Conservation (phyloP, 768 basidiomycete species). For the Tubosaeta brunneosetosa region DNA sequence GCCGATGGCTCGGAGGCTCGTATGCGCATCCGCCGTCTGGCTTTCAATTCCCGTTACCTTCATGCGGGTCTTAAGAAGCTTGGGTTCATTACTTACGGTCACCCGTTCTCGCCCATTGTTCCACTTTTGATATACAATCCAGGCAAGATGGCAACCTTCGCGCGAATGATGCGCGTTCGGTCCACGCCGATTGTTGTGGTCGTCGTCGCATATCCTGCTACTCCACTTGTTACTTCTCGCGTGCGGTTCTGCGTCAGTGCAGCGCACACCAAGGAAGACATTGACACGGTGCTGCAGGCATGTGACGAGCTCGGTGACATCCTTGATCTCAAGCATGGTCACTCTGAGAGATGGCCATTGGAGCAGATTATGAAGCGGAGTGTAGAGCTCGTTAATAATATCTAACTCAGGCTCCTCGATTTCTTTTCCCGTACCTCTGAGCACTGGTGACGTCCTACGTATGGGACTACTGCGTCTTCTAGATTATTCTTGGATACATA, state of each 20-base stretch:
- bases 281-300: slow-evolving; percentile 79
- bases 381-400: slow-evolving; percentile 60
- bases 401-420: slow-evolving; percentile 10
- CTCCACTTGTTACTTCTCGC: slow-evolving; percentile 80
- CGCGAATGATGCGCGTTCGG: slow-evolving; percentile 76
- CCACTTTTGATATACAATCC: slow-evolving; percentile 90
- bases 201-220: slow-evolving; percentile 88
- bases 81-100: slow-evolving; percentile 96
- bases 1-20: slow-evolving; percentile 82
- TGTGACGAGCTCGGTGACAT: slow-evolving; percentile 90
- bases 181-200: slow-evolving; percentile 82
- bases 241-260: slow-evolving; percentile 94
- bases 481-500: slow-evolving; percentile 23
- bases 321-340: slow-evolving; percentile 83
- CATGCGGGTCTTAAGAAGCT: slow-evolving; percentile 80
- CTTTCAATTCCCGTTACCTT: slow-evolving; percentile 95
- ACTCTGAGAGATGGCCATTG: slow-evolving; percentile 67
- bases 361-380: slow-evolving; percentile 70
- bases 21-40: slow-evolving; percentile 77
- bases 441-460: background rate
- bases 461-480: slow-evolving; percentile 2
- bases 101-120: slow-evolving; percentile 87
- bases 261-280: slow-evolving; percentile 94
- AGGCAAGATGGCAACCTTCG: slow-evolving; percentile 91
- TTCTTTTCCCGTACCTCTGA: background rate